A percentile compares a stretch with the other conserved stretches of the same genome.
phyloP scores from a whole-genome alignment of 116 monocot genomes.

The Posidonia oceanica region DNA sequence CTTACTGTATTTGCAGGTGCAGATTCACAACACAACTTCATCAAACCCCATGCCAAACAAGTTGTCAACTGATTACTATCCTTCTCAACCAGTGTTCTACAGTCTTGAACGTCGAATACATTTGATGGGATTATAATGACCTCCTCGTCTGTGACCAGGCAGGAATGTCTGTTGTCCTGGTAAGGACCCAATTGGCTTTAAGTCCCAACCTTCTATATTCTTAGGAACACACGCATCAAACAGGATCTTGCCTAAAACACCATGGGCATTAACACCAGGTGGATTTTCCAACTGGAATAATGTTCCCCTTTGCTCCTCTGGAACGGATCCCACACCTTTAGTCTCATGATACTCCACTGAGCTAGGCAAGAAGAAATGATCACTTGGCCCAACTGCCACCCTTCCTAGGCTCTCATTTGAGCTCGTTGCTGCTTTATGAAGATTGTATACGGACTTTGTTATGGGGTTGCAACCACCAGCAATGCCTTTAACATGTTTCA shows the following conservation, averaged over 20 bases:
- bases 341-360: conserved; percentile 38
- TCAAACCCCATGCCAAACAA: no score
- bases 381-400: conserved; percentile 30
- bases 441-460: conserved; percentile 43
- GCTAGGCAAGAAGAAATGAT: conserved; percentile 67
- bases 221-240: conserved; percentile 82
- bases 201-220: conserved; percentile 89
- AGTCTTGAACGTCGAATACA: conserved; percentile 49
- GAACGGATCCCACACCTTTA: conserved; percentile 19
- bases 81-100: background rate
- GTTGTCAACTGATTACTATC: no score
- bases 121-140: conserved; percentile 52
- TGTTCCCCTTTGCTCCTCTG: conserved; percentile 35
- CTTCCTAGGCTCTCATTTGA: conserved; percentile 52
- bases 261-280: conserved; percentile 52
- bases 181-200: conserved; percentile 32
- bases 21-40: no score
- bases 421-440: conserved; percentile 30
- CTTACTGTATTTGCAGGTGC: no score
- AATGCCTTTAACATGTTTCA: conserved; percentile 10
- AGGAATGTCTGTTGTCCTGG: conserved; percentile 5
- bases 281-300: conserved; percentile 28
- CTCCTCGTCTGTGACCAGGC: conserved; percentile 12
- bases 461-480: conserved; percentile 25
- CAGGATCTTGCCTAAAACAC: conserved; percentile 67